Conservation (phyloP, 2,329 filamentous ascomycete genomes). For the Aureobasidium subglaciale region DNA sequence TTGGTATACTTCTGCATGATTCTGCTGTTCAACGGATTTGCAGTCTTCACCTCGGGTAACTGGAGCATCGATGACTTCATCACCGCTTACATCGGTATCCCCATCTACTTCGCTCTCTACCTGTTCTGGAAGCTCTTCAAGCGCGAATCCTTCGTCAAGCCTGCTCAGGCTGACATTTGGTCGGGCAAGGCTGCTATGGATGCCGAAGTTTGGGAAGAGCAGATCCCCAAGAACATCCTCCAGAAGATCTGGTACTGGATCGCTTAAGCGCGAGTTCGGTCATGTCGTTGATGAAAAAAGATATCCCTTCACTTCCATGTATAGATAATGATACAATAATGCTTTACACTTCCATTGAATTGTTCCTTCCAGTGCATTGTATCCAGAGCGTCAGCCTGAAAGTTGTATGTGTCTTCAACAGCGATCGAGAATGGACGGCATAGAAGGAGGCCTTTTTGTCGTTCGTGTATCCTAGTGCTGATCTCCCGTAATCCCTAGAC, state of each 20-base stretch:
- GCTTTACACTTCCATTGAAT: not conserved
- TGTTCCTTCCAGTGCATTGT: not conserved
- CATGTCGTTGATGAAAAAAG: slow-evolving; percentile 7
- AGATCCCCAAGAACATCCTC: slow-evolving; percentile 35
- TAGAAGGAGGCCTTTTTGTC: too few species aligned
- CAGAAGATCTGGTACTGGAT: slow-evolving; percentile 46
- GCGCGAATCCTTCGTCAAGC: slow-evolving; percentile 46
- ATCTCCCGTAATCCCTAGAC: too few species aligned
- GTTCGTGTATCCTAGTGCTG: too few species aligned
- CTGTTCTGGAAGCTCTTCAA: slow-evolving; percentile 59
- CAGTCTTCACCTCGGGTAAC: slow-evolving; percentile 48
- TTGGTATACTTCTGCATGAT: slow-evolving; percentile 54
- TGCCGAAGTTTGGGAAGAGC: slow-evolving; percentile 39
- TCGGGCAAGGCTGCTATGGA: slow-evolving; percentile 42
- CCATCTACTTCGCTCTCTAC: slow-evolving; percentile 41
- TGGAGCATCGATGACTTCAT: slow-evolving; percentile 44
- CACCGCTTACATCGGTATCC: slow-evolving; percentile 32
- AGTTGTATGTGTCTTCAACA: not conserved
- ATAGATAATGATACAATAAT: slow-evolving; percentile 2
- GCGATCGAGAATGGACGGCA: too few species aligned
- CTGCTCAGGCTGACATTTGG: slow-evolving; percentile 38
- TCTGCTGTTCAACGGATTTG: slow-evolving; percentile 58
- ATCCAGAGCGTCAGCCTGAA: not conserved
- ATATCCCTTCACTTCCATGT: slow-evolving; percentile 2
- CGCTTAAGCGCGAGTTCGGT: slow-evolving; percentile 24